phyloP scores from a whole-genome alignment of 2,329 filamentous ascomycete species.

The Aspergillus sp. region DNA sequence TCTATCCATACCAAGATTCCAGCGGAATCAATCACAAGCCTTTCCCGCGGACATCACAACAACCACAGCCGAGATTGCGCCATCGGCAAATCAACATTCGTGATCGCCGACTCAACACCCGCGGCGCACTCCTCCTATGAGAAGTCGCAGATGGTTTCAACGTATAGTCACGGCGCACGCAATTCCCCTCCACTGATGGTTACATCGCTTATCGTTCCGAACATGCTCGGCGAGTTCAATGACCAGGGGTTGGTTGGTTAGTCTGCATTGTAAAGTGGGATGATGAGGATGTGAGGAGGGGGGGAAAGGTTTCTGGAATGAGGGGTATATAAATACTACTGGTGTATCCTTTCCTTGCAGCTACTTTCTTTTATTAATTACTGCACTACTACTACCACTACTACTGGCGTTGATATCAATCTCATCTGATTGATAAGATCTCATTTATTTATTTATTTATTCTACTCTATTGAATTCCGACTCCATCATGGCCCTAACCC shows the following conservation, averaged over 20 bases:
- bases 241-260: neutral
- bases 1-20: no score
- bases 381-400: neutral
- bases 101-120: neutral
- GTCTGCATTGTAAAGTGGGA: no score
- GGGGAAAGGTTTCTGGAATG: neutral
- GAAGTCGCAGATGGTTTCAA: neutral
- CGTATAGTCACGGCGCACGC: neutral
- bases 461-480: neutral
- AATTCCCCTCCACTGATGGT: conserved; percentile 5
- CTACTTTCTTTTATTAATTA: neutral
- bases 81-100: conserved; percentile 5
- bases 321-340: neutral
- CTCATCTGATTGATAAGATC: neutral
- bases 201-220: neutral
- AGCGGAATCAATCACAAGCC: neutral
- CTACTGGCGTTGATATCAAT: neutral
- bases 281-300: neutral
- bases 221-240: neutral
- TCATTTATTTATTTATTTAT: neutral
- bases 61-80: conserved; percentile 6
- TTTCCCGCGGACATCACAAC: neutral
- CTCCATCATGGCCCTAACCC: conserved; percentile 35
- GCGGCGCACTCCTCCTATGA: neutral
- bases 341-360: neutral